A percentile compares a stretch with the other conserved stretches of the same genome.
These are phyloP conservation scores for Globisporangium lucens DNA, from an alignment of 352 stramenopile genomes.

Conservation along the genomic window DNA sequence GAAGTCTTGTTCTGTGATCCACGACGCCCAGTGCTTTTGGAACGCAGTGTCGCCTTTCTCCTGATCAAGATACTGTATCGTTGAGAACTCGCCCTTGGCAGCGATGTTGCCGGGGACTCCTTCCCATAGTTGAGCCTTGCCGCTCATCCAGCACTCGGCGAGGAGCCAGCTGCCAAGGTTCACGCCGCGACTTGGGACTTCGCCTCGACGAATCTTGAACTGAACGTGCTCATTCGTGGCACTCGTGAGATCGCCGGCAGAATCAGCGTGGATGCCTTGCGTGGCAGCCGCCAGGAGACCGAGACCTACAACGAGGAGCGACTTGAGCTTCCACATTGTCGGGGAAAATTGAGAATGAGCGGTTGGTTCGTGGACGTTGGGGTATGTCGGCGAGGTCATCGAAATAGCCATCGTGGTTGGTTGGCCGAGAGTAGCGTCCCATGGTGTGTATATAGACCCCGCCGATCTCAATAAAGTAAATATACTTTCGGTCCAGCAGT, in stretches of 20 bases:
- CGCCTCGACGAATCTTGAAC: constrained; percentile 23
- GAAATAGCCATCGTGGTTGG: background rate
- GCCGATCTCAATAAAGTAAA: background rate
- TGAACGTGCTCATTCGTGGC: constrained; percentile 24
- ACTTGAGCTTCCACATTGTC: background rate
- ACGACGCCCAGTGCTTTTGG: constrained; percentile 23
- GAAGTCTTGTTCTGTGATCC: constrained; percentile 32
- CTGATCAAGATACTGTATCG: constrained; percentile 25
- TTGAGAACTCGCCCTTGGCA: constrained; percentile 23
- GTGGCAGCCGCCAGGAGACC: background rate
- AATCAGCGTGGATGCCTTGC: background rate
- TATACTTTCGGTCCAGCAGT: background rate
- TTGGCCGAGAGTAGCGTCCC: background rate
- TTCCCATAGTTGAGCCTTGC: constrained; percentile 14
- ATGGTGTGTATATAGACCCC: background rate
- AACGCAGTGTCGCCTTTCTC: constrained; percentile 19
- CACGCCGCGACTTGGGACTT: constrained; percentile 18
- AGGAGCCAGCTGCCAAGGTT: constrained; percentile 36
- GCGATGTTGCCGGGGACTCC: constrained; percentile 11
- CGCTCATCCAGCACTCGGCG: constrained; percentile 28
- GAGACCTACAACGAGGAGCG: background rate
- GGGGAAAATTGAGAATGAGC: background rate
- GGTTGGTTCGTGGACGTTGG: background rate
- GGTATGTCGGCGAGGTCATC: background rate
- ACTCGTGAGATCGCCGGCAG: background rate